Conservation (phyloP, 257 asterid genomes). For the Solanum pennellii region DNA sequence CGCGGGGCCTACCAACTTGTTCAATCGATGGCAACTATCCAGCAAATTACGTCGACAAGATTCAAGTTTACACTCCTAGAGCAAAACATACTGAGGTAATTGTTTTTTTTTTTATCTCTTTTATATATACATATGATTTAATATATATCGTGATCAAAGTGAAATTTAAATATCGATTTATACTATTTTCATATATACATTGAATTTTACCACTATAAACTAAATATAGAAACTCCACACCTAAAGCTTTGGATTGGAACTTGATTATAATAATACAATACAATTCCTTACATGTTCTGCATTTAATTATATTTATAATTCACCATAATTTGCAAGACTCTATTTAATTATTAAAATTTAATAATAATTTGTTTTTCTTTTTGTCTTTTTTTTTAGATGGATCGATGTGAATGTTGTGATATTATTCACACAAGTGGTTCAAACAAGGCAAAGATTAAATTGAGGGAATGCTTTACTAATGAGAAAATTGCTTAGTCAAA, state of each 20-base stretch:
- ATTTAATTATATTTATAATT: neutral
- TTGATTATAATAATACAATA: no score
- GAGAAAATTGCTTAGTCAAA: conserved; percentile 37
- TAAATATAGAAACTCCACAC: no score
- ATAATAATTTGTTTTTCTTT: neutral
- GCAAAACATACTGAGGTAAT: neutral
- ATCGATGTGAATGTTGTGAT: conserved; percentile 54
- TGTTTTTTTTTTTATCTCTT: no score
- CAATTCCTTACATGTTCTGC: neutral
- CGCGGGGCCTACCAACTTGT: neutral
- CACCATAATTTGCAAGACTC: neutral
- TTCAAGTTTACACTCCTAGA: neutral
- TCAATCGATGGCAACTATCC: neutral
- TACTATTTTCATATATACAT: no score
- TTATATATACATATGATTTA: no score
- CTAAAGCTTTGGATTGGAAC: no score
- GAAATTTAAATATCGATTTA: no score
- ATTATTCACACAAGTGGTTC: conserved; percentile 1
- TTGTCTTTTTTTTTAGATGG: conserved; percentile 6
- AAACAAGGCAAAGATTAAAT: conserved; percentile 19
- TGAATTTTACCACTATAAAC: neutral
- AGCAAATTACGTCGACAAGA: neutral
- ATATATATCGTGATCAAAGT: no score
- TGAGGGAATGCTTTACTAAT: conserved; percentile 32
- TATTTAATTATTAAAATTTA: neutral